Percentiles rank a stretch among this genome's conserved stretches.
phyloP scores from a whole-genome alignment of 495 filamentous ascomycete genomes.

The Xylaria acuta region DNA sequence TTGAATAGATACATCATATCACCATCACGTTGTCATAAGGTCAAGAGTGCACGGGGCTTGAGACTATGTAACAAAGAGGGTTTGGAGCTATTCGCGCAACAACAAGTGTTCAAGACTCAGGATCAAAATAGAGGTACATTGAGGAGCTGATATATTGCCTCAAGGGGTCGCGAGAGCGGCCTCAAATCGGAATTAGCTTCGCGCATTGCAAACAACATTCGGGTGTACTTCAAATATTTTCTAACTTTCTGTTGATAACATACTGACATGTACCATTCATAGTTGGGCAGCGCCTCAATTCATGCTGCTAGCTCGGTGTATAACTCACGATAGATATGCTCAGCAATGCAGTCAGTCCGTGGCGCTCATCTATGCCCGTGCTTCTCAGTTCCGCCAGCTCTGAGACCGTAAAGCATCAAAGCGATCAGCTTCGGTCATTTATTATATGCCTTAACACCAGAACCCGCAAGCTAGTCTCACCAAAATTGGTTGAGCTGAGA shows the following conservation, averaged over 20 bases:
- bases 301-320: neutral
- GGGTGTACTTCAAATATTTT: neutral
- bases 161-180: no score
- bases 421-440: neutral
- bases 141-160: no score
- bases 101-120: no score
- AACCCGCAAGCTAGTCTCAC: neutral
- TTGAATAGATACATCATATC: neutral
- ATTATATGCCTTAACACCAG: neutral
- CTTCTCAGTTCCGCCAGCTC: neutral
- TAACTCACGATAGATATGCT: neutral
- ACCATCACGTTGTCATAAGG: neutral
- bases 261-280: neutral
- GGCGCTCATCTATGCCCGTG: neutral
- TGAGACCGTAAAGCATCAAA: neutral
- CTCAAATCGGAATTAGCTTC: no score
- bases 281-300: neutral
- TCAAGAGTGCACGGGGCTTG: neutral
- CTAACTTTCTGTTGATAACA: neutral
- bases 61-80: neutral
- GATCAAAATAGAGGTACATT: neutral
- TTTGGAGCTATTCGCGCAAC: neutral
- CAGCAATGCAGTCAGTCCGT: neutral
- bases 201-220: no score
- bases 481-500: neutral